Conservation (phyloP, 176 grass and related monocot species). For the Oryza rufipogon region DNA sequence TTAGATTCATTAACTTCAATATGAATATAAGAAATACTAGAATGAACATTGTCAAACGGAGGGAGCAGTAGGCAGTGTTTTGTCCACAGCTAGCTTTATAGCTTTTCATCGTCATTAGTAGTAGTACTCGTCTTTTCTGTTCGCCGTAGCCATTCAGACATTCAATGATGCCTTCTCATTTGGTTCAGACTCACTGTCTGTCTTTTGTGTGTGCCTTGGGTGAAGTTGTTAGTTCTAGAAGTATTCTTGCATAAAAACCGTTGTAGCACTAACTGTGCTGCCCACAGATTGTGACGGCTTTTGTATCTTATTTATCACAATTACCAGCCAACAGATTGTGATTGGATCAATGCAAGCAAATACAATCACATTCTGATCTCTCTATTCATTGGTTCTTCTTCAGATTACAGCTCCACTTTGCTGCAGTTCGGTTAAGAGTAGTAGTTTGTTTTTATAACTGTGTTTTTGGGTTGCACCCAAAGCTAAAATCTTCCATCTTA, state of each 20-base stretch:
- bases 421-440: background rate
- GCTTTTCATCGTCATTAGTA: background rate
- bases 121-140: background rate
- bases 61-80: background rate
- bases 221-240: background rate
- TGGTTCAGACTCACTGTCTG: background rate
- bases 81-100: background rate
- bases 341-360: background rate
- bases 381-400: background rate
- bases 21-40: too few species aligned
- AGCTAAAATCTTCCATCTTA: background rate
- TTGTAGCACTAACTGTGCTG: background rate
- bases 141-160: background rate
- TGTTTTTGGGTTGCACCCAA: background rate
- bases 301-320: too few species aligned
- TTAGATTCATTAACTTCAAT: too few species aligned
- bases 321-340: too few species aligned
- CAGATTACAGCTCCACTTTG: too few species aligned
- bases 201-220: background rate
- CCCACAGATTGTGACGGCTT: background rate
- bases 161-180: background rate
- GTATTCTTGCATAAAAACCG: constrained; percentile 6
- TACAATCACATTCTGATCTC: background rate
- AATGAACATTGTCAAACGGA: too few species aligned
- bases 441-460: background rate